Percentiles rank a stretch among this genome's conserved stretches.
Evolutionary conservation across 495 filamentous ascomycete species (phyloP).

Genomic region (Clavariopsis aquatica): DNA sequence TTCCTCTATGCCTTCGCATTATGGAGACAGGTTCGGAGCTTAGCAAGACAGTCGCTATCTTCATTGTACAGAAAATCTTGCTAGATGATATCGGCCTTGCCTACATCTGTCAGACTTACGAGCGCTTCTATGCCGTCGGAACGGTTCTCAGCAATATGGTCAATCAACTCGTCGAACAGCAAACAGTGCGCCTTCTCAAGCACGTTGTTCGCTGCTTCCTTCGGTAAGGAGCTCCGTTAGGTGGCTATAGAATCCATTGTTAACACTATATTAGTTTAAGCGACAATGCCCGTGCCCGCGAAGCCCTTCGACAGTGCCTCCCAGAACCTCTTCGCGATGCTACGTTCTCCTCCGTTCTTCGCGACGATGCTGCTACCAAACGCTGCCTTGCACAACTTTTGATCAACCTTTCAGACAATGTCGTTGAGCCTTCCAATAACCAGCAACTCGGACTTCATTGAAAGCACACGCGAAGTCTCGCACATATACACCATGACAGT

Average conservation of each 20-base stretch:
- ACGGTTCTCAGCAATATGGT: constrained; percentile 99
- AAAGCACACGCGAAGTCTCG: not conserved
- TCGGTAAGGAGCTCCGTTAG: constrained; percentile 56
- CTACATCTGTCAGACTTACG: constrained; percentile 98
- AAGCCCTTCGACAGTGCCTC: constrained; percentile 94
- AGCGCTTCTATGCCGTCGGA: constrained; percentile 98
- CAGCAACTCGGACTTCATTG: constrained; percentile 31
- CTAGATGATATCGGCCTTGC: constrained; percentile 95
- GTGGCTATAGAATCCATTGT: constrained; percentile 12
- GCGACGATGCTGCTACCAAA: constrained; percentile 97
- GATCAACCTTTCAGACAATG: constrained; percentile 94
- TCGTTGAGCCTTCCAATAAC: constrained; percentile 59
- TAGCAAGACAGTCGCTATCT: constrained; percentile 98
- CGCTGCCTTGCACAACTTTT: constrained; percentile 94
- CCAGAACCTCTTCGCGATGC: constrained; percentile 95
- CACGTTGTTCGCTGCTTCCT: constrained; percentile 98
- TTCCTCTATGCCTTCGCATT: constrained; percentile 94
- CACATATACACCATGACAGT: not conserved
- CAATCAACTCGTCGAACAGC: constrained; percentile 91
- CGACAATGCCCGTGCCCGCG: constrained; percentile 93
- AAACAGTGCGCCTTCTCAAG: constrained; percentile 93
- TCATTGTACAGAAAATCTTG: constrained; percentile 99
- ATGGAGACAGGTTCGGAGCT: constrained; percentile 99
- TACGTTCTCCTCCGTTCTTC: constrained; percentile 93
- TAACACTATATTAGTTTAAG: constrained; percentile 63